Conservation (phyloP, 352 stramenopile species). For the Phytophthora ramorum region DNA sequence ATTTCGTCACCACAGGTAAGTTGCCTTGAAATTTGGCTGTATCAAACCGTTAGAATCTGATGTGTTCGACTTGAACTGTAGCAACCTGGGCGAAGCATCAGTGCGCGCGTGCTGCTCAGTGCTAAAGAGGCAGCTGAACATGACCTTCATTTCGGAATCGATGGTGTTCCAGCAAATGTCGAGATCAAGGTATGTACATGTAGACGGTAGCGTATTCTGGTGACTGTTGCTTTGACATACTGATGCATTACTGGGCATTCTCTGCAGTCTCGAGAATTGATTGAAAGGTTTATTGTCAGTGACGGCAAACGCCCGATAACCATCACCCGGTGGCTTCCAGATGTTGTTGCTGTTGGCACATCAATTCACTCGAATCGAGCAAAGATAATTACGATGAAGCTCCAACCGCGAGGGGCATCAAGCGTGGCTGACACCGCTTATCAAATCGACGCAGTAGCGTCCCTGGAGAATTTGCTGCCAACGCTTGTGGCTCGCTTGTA, state of each 20-base stretch:
- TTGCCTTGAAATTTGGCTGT: constrained; percentile 1
- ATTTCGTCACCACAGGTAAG: constrained; percentile 26
- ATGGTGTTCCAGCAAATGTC: constrained; percentile 67
- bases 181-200: constrained; percentile 57
- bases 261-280: constrained; percentile 54
- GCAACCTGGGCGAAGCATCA: constrained; percentile 33
- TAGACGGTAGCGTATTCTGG: background rate
- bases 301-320: constrained; percentile 44
- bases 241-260: background rate
- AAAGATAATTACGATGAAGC: constrained; percentile 65
- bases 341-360: constrained; percentile 62
- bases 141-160: constrained; percentile 69
- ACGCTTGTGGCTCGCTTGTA: constrained; percentile 57
- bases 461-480: constrained; percentile 49
- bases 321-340: constrained; percentile 54
- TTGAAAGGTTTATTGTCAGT: constrained; percentile 48
- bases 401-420: constrained; percentile 36
- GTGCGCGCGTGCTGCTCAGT: constrained; percentile 62
- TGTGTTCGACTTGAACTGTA: constrained; percentile 1
- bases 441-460: constrained; percentile 51
- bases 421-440: constrained; percentile 56
- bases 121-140: constrained; percentile 64
- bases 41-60: background rate
- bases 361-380: constrained; percentile 58
- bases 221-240: background rate